Evolutionary conservation across 2,329 filamentous ascomycete genomes (phyloP).

Genomic region (Penicillium crustosum): DNA sequence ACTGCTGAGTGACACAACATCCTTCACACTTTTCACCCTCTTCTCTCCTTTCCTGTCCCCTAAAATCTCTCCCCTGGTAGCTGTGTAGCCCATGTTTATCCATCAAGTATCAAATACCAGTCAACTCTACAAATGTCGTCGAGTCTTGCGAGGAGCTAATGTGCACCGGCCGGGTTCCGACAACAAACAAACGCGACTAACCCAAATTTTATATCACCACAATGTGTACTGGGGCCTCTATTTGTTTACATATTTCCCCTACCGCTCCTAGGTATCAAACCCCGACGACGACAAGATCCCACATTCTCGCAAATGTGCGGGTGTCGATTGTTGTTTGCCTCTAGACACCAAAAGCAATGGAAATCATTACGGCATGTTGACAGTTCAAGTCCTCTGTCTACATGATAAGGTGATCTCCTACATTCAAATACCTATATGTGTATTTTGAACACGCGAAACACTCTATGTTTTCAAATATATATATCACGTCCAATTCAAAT

Average conservation of each 20-base stretch:
- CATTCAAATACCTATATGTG: constrained; percentile 1
- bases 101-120: not conserved
- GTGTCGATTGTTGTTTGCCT: constrained; percentile 26
- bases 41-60: too few relatives aligned
- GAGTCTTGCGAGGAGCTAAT: not conserved
- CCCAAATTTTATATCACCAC: not conserved
- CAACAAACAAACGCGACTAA: not conserved
- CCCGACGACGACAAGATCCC: constrained; percentile 24
- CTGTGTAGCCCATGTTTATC: not conserved
- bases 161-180: not conserved
- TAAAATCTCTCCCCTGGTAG: not conserved
- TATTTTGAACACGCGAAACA: not conserved
- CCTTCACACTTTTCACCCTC: too few relatives aligned
- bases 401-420: constrained; percentile 21
- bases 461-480: not conserved
- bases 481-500: constrained; percentile 39
- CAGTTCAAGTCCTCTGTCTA: constrained; percentile 20
- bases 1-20: not conserved
- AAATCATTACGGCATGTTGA: constrained; percentile 18
- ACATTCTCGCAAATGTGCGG: constrained; percentile 20
- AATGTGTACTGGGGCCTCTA: not conserved
- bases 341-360: constrained; percentile 19
- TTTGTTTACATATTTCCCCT: not conserved
- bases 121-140: not conserved
- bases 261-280: constrained; percentile 15